Percentiles rank a stretch among this genome's conserved stretches.
phyloP scores from a whole-genome alignment of 2,329 filamentous ascomycete species.

The Fusarium continuum region DNA sequence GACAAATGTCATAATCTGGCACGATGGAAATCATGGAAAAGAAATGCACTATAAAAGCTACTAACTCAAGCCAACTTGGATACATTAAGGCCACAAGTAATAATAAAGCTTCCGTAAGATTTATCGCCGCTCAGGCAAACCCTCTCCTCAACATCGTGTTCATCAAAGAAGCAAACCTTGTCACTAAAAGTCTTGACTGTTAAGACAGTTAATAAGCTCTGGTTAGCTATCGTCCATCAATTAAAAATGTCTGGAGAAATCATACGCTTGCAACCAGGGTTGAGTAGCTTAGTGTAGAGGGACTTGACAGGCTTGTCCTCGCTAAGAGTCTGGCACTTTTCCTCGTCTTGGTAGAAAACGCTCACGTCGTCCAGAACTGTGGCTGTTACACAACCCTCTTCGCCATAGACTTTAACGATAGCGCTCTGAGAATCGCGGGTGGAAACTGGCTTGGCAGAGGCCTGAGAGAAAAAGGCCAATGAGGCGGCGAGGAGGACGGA shows the following conservation, averaged over 20 bases:
- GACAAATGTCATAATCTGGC: not conserved
- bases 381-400: not conserved
- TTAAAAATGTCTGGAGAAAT: not conserved
- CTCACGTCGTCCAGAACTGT: not conserved
- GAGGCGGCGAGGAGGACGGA: not conserved
- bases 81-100: not conserved
- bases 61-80: not conserved
- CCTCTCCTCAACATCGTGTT: not conserved
- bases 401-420: not conserved
- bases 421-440: not conserved
- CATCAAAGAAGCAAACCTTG: not conserved
- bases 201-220: not conserved
- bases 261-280: not conserved
- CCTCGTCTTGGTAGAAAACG: not conserved
- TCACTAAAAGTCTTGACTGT: not conserved
- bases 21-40: not conserved
- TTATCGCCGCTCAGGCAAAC: not conserved
- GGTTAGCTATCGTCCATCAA: not conserved
- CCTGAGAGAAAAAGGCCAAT: not conserved
- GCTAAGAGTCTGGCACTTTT: not conserved
- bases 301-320: not conserved
- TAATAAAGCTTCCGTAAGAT: not conserved
- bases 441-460: not conserved
- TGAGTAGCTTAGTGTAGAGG: not conserved
- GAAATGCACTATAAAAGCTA: not conserved